Percentiles rank a stretch among this genome's conserved stretches.
These are phyloP conservation scores for Lachancea nothofagi DNA, from an alignment of 805 yeast species.

Conservation along the genomic window DNA sequence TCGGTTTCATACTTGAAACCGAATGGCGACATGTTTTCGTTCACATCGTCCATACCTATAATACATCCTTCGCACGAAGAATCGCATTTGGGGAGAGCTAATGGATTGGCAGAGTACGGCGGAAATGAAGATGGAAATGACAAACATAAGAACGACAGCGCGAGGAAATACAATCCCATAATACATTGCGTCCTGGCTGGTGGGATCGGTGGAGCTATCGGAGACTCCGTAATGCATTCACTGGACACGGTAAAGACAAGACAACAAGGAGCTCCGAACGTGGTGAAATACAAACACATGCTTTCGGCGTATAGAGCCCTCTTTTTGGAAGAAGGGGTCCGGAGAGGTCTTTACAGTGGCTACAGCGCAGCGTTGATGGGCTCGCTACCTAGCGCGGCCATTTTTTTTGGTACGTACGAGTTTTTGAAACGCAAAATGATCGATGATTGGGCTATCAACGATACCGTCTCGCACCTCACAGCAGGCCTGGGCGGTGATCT, in stretches of 20 bases:
- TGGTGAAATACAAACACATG: conserved; percentile 64
- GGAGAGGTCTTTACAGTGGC: conserved; percentile 86
- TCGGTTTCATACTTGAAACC: neutral
- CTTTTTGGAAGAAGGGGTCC: conserved; percentile 76
- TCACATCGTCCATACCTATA: conserved; percentile 23
- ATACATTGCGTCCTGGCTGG: conserved; percentile 76
- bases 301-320: conserved; percentile 70
- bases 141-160: neutral
- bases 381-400: conserved; percentile 86
- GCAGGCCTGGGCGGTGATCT: conserved; percentile 95
- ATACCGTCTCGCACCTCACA: conserved; percentile 69
- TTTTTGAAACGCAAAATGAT: conserved; percentile 66
- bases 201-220: conserved; percentile 89
- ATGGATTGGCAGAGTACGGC: conserved; percentile 14
- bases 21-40: conserved; percentile 15
- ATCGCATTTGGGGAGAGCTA: conserved; percentile 9
- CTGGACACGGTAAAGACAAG: conserved; percentile 94
- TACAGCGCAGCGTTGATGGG: conserved; percentile 90
- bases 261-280: conserved; percentile 85
- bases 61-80: conserved; percentile 15
- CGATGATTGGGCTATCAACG: conserved; percentile 58
- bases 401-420: conserved; percentile 92
- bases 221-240: conserved; percentile 92
- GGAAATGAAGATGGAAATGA: conserved; percentile 9
- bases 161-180: conserved; percentile 34